Evolutionary conservation across 306 rosid species (phyloP).

Genomic region (Lablab purpureus): DNA sequence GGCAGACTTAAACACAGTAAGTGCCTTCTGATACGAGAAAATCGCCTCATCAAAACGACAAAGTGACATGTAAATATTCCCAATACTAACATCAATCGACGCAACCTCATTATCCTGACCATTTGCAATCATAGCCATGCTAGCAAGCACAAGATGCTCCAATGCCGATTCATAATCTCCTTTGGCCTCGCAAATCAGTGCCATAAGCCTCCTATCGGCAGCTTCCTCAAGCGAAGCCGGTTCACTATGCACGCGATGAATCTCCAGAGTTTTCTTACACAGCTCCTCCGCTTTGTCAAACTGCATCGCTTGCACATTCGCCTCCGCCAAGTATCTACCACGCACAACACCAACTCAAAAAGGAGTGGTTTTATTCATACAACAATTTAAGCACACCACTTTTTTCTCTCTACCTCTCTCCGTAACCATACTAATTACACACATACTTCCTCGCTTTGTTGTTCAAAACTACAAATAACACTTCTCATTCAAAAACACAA

Average conservation of each 20-base stretch:
- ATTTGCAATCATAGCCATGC: slow-evolving; percentile 98
- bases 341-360: slow-evolving; percentile 29
- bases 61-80: slow-evolving; percentile 91
- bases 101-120: slow-evolving; percentile 95
- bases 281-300: slow-evolving; percentile 94
- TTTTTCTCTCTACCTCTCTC: background rate
- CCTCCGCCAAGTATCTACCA: slow-evolving; percentile 93
- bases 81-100: slow-evolving; percentile 93
- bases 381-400: background rate
- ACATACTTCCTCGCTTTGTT: background rate
- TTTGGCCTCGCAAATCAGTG: slow-evolving; percentile 88
- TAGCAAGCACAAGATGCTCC: slow-evolving; percentile 97
- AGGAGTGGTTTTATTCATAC: background rate
- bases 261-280: slow-evolving; percentile 89
- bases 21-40: slow-evolving; percentile 98
- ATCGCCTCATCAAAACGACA: slow-evolving; percentile 97
- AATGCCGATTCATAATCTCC: slow-evolving; percentile 89
- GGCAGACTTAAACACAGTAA: slow-evolving; percentile 88
- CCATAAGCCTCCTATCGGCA: slow-evolving; percentile 93
- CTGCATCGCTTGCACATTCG: slow-evolving; percentile 99
- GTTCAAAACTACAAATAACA: background rate
- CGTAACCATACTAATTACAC: background rate
- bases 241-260: slow-evolving; percentile 89
- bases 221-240: slow-evolving; percentile 99
- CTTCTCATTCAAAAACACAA: background rate